A percentile compares a stretch with the other conserved stretches of the same genome.
Evolutionary conservation across 345 rosid species (phyloP).

Genomic region (Pistacia integerrima): DNA sequence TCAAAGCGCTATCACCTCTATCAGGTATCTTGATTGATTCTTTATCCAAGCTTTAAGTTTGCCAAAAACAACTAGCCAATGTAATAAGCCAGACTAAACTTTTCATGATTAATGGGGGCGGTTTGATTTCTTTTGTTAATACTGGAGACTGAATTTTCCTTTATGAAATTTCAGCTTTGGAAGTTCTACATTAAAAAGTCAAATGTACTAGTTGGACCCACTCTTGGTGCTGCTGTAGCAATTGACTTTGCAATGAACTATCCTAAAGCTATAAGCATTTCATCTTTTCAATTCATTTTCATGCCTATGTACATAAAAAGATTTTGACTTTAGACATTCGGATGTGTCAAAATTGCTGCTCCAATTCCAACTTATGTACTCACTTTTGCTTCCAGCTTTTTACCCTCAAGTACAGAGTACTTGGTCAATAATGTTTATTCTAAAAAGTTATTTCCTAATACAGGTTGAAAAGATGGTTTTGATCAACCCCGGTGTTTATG

Average conservation of each 20-base stretch:
- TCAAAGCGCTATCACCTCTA: conserved; percentile 71
- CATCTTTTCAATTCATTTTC: neutral
- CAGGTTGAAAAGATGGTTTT: no score
- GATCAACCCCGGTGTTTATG: no score
- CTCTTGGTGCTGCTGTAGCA: conserved; percentile 33
- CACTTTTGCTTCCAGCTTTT: no score
- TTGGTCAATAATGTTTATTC: no score
- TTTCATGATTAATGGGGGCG: neutral
- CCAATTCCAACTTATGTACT: neutral
- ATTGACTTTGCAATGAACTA: conserved; percentile 71
- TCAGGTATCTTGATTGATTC: conserved; percentile 32
- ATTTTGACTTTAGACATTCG: neutral
- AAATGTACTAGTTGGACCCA: conserved; percentile 76
- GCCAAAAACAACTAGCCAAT: no score
- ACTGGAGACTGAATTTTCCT: neutral
- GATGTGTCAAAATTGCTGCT: neutral
- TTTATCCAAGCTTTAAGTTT: no score
- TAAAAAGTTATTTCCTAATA: no score
- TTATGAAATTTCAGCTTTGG: conserved; percentile 56
- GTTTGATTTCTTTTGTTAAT: neutral
- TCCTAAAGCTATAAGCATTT: conserved; percentile 70
- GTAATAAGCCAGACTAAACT: no score
- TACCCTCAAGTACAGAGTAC: no score
- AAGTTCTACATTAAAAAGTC: conserved; percentile 79
- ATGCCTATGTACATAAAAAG: neutral